Conservation (phyloP, 495 filamentous ascomycete genomes). For the Sabuloglossum arenarium region DNA sequence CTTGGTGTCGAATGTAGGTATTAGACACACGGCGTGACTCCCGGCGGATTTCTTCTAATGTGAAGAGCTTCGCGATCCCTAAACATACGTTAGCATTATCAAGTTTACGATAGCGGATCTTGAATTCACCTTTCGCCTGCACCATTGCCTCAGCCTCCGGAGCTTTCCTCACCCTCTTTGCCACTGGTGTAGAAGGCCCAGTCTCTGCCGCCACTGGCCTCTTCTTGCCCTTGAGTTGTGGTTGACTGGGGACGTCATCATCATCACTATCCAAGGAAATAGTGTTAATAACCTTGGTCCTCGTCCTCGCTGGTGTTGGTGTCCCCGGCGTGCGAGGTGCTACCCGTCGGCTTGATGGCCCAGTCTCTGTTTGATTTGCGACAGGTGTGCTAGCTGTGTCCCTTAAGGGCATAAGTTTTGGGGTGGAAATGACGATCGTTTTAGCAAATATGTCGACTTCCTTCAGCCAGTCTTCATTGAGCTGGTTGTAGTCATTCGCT, state of each 20-base stretch:
- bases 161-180: neutral
- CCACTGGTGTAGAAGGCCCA: neutral
- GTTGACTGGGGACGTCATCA: neutral
- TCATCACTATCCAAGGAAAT: neutral
- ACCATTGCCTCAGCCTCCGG: neutral
- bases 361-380: neutral
- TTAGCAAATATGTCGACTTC: neutral
- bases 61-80: neutral
- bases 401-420: neutral
- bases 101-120: neutral
- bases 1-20: neutral
- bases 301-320: neutral
- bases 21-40: neutral
- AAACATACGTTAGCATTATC: neutral
- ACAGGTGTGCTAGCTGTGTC: neutral
- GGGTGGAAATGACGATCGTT: neutral
- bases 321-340: neutral
- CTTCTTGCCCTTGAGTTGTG: neutral
- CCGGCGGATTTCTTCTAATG: neutral
- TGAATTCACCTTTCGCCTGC: neutral
- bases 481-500: neutral
- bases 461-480: constrained; percentile 2
- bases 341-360: neutral
- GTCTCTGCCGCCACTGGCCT: neutral
- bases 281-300: neutral